Percentiles rank a stretch among this genome's conserved stretches.
Conservation (phyloP, 2,329 filamentous ascomycete species). For the Colletotrichum caudatum region DNA sequence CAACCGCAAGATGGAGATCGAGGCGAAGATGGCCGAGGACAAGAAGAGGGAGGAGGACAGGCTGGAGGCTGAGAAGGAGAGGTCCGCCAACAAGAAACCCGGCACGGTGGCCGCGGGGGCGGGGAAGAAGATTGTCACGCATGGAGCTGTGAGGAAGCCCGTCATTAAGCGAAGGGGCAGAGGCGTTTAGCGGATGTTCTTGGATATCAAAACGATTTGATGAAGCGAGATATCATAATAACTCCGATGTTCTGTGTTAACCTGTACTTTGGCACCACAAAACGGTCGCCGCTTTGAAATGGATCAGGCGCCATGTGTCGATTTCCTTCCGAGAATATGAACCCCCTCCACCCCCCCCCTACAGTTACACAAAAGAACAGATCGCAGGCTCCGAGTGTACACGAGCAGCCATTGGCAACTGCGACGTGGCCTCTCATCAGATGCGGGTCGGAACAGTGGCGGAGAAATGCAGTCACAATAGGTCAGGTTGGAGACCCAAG, state of each 20-base stretch:
- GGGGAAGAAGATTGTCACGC: constrained; percentile 70
- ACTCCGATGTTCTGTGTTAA: background rate
- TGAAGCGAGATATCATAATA: background rate
- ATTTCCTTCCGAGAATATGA: background rate
- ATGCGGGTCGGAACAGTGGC: background rate
- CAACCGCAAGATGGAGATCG: constrained; percentile 92
- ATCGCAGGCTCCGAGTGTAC: background rate
- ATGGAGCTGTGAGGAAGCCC: constrained; percentile 72
- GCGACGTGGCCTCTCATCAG: background rate
- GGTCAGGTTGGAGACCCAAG: no score
- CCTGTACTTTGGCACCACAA: no score
- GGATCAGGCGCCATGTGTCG: background rate
- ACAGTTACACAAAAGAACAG: background rate
- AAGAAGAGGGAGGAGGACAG: constrained; percentile 75
- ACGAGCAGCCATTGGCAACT: background rate
- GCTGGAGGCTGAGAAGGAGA: constrained; percentile 62
- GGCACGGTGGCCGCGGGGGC: constrained; percentile 45
- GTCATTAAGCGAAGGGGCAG: constrained; percentile 67
- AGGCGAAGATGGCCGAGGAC: constrained; percentile 90
- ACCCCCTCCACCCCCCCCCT: no score
- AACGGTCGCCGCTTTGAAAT: no score
- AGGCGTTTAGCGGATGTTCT: constrained; percentile 56
- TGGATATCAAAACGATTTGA: constrained; percentile 4
- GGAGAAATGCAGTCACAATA: background rate
- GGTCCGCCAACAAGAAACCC: constrained; percentile 56